These are phyloP conservation scores for Cutaneotrichosporon sp. DNA, from an alignment of 1,284 basidiomycete species.

Conservation along the genomic window DNA sequence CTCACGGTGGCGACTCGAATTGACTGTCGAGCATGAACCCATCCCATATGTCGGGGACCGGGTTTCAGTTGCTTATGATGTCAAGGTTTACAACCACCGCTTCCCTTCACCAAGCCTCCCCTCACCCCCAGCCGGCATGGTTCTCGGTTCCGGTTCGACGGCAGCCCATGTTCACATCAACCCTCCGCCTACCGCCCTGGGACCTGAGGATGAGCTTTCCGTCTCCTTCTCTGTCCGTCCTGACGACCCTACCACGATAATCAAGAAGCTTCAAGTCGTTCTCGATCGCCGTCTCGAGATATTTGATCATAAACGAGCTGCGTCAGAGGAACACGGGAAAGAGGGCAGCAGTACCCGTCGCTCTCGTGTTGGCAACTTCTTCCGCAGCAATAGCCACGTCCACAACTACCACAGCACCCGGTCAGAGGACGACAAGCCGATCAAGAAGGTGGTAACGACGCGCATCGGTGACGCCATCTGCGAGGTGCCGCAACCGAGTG, in stretches of 20 bases:
- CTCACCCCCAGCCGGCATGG: conserved; percentile 25
- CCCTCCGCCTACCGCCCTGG: conserved; percentile 28
- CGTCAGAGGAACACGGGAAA: background rate
- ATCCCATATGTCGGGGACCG: conserved; percentile 35
- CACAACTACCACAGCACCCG: too few relatives aligned
- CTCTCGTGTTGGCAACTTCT: conserved; percentile 7
- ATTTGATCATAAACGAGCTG: background rate
- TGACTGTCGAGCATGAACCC: conserved; percentile 35
- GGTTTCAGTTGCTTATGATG: conserved; percentile 25
- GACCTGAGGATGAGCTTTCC: conserved; percentile 31
- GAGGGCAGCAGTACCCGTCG: too few relatives aligned
- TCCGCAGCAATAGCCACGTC: background rate
- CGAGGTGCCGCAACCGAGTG: conserved; percentile 15
- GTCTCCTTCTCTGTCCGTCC: conserved; percentile 28
- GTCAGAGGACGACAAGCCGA: too few relatives aligned
- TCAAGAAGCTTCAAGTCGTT: conserved; percentile 29
- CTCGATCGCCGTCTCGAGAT: conserved; percentile 31
- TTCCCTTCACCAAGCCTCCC: conserved; percentile 22
- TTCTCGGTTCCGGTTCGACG: conserved; percentile 19
- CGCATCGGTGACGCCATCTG: conserved; percentile 20
- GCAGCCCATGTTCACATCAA: conserved; percentile 23
- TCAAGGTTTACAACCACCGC: conserved; percentile 31
- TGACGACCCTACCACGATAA: conserved; percentile 18
- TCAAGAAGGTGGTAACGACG: background rate
- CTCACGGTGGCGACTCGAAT: conserved; percentile 36